phyloP scores from a whole-genome alignment of 495 filamentous ascomycete species.

The Aspergillus mulundensis region DNA sequence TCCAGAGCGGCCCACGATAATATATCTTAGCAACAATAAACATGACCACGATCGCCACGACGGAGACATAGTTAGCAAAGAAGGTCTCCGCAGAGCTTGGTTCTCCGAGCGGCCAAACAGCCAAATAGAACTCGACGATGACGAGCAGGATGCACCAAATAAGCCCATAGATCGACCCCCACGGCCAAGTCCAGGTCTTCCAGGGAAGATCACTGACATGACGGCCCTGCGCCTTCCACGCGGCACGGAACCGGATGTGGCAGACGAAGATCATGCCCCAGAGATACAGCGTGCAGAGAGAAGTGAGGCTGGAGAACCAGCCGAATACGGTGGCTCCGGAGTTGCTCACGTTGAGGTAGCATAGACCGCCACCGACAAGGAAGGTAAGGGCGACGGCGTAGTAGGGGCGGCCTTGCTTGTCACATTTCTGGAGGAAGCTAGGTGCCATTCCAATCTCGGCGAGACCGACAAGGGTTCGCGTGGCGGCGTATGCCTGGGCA shows the following conservation, averaged over 20 bases:
- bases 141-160: constrained; percentile 27
- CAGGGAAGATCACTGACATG: constrained; percentile 64
- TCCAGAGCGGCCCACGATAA: constrained; percentile 28
- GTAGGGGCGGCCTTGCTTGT: constrained; percentile 47
- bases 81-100: constrained; percentile 20
- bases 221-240: constrained; percentile 60
- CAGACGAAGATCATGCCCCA: constrained; percentile 54
- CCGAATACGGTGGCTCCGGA: constrained; percentile 48
- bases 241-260: constrained; percentile 56
- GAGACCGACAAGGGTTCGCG: constrained; percentile 48
- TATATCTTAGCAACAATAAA: constrained; percentile 19
- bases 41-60: constrained; percentile 22
- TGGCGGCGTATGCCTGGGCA: constrained; percentile 36
- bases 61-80: constrained; percentile 28
- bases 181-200: constrained; percentile 35
- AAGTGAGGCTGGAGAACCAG: constrained; percentile 56
- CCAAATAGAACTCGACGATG: constrained; percentile 26
- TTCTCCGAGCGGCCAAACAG: constrained; percentile 21
- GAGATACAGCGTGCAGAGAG: constrained; percentile 52
- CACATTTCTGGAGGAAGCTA: constrained; percentile 44
- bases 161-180: constrained; percentile 22
- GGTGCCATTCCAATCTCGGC: constrained; percentile 21
- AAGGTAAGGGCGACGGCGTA: constrained; percentile 41
- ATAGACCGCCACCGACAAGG: constrained; percentile 39
- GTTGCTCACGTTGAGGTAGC: constrained; percentile 49